Evolutionary conservation across 306 rosid genomes (phyloP), one percentile per base, ranked within the genome.

Genomic region (Ormosia emarginata): DNA sequence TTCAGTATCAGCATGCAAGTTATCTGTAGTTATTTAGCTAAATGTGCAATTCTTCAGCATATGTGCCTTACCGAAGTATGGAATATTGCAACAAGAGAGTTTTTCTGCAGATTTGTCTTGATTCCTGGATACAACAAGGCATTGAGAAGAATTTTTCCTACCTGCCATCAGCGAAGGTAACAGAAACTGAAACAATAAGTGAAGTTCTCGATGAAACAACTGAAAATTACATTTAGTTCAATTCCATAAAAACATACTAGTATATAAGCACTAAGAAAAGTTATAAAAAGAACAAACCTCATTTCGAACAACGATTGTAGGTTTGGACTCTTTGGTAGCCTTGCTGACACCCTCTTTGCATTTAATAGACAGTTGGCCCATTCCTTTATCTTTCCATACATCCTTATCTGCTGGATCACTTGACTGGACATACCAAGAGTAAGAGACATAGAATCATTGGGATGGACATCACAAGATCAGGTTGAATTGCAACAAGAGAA

Each of bases 241-340:
- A 49, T 55, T 77, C 71, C 34, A 34, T 34, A 30, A 36, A 37
- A 58, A 67, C 30, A 71, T 58, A 41, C 15, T 12, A 46, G 46
- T 34, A 43, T 14, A 29, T 40, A 36, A 39, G 14, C 63, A 61
- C 47, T 11, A 56, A 43, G 29, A 78, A 58, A 47, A 65, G 43
- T 17, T 8, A 41, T 29, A 65, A 44, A 40, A 66, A 50, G 44
- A 83, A 79, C 89, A 61, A 88, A 96, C 99, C 83, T 96, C 99
- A 72, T 96, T 96, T 56, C 99, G 93, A 86, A 96, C 95, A 83
- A 96, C 46, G 56, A 96, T 83, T 30, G 97, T 93, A 33, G 99
- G 99, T 79, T 93, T 96, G 79, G 99, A 96, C 71, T 96, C 99
- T 75, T 90, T 92, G 80, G 97, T 85, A 73, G 94, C 97, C 98